Evolutionary conservation across 2,329 filamentous ascomycete species (phyloP), one percentile per base, ranked within the genome.

Genomic region (Allantophomopsis cytisporea): DNA sequence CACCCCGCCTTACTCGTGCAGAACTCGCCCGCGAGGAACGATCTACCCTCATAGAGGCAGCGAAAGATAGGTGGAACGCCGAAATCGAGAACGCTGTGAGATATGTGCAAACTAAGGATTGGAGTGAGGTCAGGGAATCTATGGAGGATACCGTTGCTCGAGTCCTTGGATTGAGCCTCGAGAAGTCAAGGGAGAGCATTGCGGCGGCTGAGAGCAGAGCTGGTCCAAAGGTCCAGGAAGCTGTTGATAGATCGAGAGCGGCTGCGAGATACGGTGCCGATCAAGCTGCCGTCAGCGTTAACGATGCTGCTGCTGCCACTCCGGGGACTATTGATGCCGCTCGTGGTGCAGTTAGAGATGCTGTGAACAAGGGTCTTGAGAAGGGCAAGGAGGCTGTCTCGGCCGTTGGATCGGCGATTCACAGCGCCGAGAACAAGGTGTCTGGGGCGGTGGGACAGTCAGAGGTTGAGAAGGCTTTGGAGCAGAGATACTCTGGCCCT

Each of bases 1-100:
- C 61, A 7, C 63, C 67, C 10, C 66, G 64, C 2, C 69, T 66
- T 10, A 66, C 66, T 8, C 62, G 71, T 35, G 61, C 66, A 34
- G 68, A 73, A 51, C 56, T 65, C 31, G 65, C 68, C 36, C 62
- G 65, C 31, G 59, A 69, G 38, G 64, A 72, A 48, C 64, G 70
- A 45, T 66, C 69, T 20, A 66, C 68, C 36, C 62, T 83, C 37
- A 55, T 76, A 39, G 81, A 87, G 54, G 64, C 73, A 30, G 68
- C 79, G 50, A 89, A 89, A 64, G 79, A 83, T 52, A 66, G 73
- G 43, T 89, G 83, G 83, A 89, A 91, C 57, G 60, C 69, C 38
- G 83, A 89, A 59, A 60, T 89, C 30, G 71, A 80, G 56, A 66
- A 67, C 44, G 68, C 79, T 38, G 79, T 82, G 40, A 67, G 66